phyloP scores from a whole-genome alignment of 345 rosid species.

The Brassica nigra region DNA sequence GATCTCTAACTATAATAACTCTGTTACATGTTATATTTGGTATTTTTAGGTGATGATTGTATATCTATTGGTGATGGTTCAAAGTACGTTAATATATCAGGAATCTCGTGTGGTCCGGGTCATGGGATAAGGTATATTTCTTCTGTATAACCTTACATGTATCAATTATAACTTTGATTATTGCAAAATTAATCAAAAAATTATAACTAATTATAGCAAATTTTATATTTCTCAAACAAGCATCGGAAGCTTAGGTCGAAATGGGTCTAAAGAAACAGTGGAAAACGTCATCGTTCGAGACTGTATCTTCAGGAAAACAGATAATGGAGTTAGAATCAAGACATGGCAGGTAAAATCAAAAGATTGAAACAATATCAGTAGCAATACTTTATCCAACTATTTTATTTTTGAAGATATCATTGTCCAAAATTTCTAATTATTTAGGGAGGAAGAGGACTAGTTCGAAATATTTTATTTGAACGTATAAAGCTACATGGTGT shows the following conservation, averaged over 20 bases:
- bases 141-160: neutral
- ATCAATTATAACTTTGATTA: too few relatives aligned
- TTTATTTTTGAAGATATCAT: neutral
- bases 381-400: neutral
- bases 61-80: constrained; percentile 54
- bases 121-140: constrained; percentile 55
- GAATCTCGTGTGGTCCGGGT: constrained; percentile 55
- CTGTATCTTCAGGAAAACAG: constrained; percentile 37
- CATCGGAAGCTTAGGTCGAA: constrained; percentile 53
- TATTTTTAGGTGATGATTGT: constrained; percentile 55
- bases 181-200: neutral
- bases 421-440: neutral
- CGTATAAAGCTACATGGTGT: constrained; percentile 25
- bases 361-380: neutral
- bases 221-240: constrained; percentile 19
- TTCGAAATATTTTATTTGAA: constrained; percentile 46
- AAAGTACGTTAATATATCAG: constrained; percentile 34
- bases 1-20: neutral
- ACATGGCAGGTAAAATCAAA: constrained; percentile 51
- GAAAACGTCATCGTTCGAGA: constrained; percentile 42
- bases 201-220: neutral
- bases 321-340: constrained; percentile 57
- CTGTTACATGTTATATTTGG: neutral
- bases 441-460: constrained; percentile 58
- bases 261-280: constrained; percentile 38